Evolutionary conservation across 345 rosid species (phyloP), one percentile per base, ranked within the genome.

Genomic region (Populus nigra): DNA sequence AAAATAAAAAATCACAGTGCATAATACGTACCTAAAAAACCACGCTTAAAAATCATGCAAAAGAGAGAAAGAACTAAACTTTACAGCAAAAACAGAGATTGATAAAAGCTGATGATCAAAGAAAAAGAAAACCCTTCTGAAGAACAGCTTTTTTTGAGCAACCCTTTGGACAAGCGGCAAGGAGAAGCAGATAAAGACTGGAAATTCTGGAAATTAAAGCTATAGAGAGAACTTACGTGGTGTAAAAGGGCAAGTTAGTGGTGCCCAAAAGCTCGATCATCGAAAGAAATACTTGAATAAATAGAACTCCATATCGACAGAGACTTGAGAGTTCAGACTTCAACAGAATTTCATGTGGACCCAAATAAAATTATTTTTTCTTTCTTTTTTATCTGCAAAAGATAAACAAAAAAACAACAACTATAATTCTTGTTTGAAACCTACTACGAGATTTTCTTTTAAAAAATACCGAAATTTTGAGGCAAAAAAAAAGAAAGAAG

Each of bases 221-320:
- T 65, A 45, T 18, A 7, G 59, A 2, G 27, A 65, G 72, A 65
- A 47, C 78, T 47, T 65, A 75, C 78, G 29, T 65, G 49, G 47
- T 5, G 49, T 45, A 2, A 10, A 57, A 23, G 50, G 50, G 13
- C 11, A n/a, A 0, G 27, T 53, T 53, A 53, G 59, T 53, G 4
- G 8, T 27, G n/a, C 70, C 43, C 70, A 45, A 49, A 47, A 75
- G 78, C 47, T 20, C 2, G 9, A 53, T 53, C 59, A 53, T 20
- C n/a, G 23, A 53, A 18, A 20, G 59, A 53, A 20, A 53, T 20
- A 53, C 59, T 53, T 53, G 3, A 18, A 29, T 70, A 70, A 70
- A 38, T 59, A 61, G 20, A 38, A 38, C 55, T 38, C 15, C 38
- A 20, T 3, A 10, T 10, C n/a, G 22, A 23, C 57, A 10, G 8